Evolutionary conservation across 306 rosid species (phyloP).

Genomic region (Prunus mume): DNA sequence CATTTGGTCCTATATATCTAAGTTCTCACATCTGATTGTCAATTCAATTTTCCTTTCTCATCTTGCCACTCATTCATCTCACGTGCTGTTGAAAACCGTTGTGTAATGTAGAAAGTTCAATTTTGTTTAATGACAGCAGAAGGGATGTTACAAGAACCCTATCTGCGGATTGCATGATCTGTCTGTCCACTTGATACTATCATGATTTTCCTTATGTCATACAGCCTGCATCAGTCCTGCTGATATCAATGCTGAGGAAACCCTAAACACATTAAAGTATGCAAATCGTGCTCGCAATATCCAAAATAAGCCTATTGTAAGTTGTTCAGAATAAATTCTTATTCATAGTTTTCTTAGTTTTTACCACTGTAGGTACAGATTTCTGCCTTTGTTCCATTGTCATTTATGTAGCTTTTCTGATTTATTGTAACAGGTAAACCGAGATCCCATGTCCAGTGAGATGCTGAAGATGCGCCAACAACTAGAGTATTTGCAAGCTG

Average conservation of each 20-base stretch:
- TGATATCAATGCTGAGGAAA: constrained; percentile 98
- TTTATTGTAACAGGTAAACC: constrained; percentile 56
- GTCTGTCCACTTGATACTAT: background rate
- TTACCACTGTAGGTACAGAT: constrained; percentile 14
- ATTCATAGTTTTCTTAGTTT: constrained; percentile 3
- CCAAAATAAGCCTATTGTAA: constrained; percentile 94
- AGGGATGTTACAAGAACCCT: background rate
- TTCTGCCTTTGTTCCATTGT: constrained; percentile 20
- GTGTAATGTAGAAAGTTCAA: no score
- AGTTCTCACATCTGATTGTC: no score
- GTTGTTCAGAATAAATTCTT: constrained; percentile 29
- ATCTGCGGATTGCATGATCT: background rate
- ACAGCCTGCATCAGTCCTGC: constrained; percentile 99
- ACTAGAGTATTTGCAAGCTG: constrained; percentile 92
- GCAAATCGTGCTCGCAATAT: constrained; percentile 99
- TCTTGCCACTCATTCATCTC: background rate
- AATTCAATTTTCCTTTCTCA: no score
- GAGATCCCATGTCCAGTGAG: constrained; percentile 98
- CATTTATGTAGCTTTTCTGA: constrained; percentile 21
- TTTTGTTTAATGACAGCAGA: background rate
- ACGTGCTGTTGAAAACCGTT: background rate
- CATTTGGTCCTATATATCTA: no score
- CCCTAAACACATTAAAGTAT: constrained; percentile 95
- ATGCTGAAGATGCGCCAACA: constrained; percentile 99
- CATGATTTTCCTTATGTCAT: constrained; percentile 28